Base-by-base conservation (phyloP, 2,329 filamentous ascomycete genomes). In the Pseudogymnoascus destructans region DNA sequence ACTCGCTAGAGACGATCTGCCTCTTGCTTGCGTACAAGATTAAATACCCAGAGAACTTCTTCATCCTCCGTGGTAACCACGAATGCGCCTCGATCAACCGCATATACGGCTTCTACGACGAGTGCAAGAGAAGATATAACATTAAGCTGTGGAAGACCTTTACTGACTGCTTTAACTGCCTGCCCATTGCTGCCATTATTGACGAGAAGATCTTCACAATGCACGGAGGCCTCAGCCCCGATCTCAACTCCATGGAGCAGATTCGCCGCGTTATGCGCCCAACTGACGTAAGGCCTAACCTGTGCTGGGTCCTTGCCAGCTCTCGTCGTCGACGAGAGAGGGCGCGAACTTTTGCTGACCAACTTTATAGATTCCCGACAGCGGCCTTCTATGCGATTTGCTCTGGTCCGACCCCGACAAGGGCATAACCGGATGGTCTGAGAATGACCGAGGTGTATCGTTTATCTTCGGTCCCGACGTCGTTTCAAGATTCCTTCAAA, bases 121-220 rank as follows among this genome's bases (percentile, higher is more conserved):
- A 98, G 75, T 98, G 92, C 85, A 98, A 98, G 80, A 86, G 93
- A 71, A 82, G 92, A 67, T 97, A 95, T 78, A 98, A 97, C 76
- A 95, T 97, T 79, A 97, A 97, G 82, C 81, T 97, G 62, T 97
- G 92, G 92, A 98, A 98, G 82, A 97, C 92, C 1, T 97, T 98
- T 72, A 96, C 91, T 63, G 92, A 98, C 73, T 96, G 91, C 80
- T 98, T 98, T 83, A 98, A 98, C 80, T 96, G 90, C 76, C 76
- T 97, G 70, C 92, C 92, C 54, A 97, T 98, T 73, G 93, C 92
- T 60, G 92, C 93, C 66, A 98, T 98, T 75, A 96, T 98, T 68
- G 92, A 95, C 70, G 93, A 96, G 79, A 98, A 97, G 86, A 98
- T 98, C 71, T 97, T 98, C 79, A 96, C 91, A 70, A 96, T 98